Evolutionary conservation across 78 protist species (phyloP).

Genomic region (Dictyostelium intermedium): DNA sequence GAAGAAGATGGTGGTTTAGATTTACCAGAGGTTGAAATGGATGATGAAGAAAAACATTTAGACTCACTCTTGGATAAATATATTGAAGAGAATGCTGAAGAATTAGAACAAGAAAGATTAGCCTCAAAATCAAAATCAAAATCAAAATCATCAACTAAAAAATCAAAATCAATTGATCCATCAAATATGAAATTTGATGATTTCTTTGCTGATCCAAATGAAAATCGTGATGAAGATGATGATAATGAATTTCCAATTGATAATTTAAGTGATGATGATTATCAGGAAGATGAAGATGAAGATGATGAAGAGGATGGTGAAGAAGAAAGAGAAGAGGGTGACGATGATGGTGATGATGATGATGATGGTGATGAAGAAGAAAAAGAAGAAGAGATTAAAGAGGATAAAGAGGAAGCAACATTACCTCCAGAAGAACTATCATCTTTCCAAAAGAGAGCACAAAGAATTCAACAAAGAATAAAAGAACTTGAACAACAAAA

Average conservation of each 20-base stretch:
- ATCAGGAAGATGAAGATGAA: constrained; percentile 41
- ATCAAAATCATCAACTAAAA: not conserved
- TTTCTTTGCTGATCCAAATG: constrained; percentile 41
- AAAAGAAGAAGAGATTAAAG: not conserved
- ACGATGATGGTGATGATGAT: constrained; percentile 1
- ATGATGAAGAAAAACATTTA: constrained; percentile 13
- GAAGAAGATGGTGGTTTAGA: constrained; percentile 70
- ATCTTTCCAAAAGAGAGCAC: constrained; percentile 53
- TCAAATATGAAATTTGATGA: constrained; percentile 51
- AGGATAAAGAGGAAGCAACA: constrained; percentile 25
- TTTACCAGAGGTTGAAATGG: constrained; percentile 66
- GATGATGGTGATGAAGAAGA: not conserved
- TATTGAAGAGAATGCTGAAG: constrained; percentile 18
- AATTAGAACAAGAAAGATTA: not conserved
- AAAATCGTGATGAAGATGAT: not conserved
- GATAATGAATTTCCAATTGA: constrained; percentile 47
- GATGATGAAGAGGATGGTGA: not conserved
- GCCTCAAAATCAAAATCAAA: not conserved
- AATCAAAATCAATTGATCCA: constrained; percentile 11
- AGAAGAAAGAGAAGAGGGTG: not conserved
- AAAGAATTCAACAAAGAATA: constrained; percentile 53
- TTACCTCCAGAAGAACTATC: constrained; percentile 47
- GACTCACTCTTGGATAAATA: constrained; percentile 41
- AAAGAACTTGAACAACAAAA: constrained; percentile 35
- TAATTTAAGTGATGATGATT: not conserved